Base-by-base conservation (phyloP, 352 stramenopile genomes). In the Globisporangium radiosum region DNA sequence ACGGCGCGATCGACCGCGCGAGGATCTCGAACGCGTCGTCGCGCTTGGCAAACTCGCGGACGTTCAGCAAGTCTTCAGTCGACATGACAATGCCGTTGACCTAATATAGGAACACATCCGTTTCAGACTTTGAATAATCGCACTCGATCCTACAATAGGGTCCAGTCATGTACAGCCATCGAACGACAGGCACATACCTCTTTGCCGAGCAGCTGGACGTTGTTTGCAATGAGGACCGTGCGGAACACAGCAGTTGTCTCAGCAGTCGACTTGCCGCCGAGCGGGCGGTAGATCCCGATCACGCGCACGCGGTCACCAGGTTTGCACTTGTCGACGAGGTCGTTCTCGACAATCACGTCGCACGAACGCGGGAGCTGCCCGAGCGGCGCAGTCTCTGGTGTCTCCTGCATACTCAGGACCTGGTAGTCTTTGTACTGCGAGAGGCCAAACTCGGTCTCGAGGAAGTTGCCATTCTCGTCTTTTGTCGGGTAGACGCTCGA, bases 351-450 rank as follows among this genome's bases (percentile, higher is more conserved):
- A 57, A 99, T 93, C 40, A 99, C 82, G 55, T 99, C 97, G 13
- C 99, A 97, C 0, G 90, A 98, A 6, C 98, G 83, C 9, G 98
- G 98, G 10, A 99, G 73, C 71, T 99, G 97, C 54, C 85, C 98
- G 68, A 87, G 98, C 9, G 97, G 97, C 6, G 97, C 97, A 6
- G 90, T 90, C 80, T 99, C 98, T 10, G 82, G 80, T 0, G 79
- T 89, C 56, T 94, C 86, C 68, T 94, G 84, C 73, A 95, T 94
- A 62, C 73, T 93, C 52, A 95, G 68, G 60, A 92, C 78, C 81
- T 99, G 97, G 71, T 99, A 97, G 69, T 99, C 97, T 67, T 99
- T 99, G 83, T 98, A 99, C 62, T 93, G 79, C 37, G 85, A 98
- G 0, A 99, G 83, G 0, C 97, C 98, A 64, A 98, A 99, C 70